Base-by-base conservation (phyloP, 495 filamentous ascomycete species). In the Xanthoparmelia taractica region DNA sequence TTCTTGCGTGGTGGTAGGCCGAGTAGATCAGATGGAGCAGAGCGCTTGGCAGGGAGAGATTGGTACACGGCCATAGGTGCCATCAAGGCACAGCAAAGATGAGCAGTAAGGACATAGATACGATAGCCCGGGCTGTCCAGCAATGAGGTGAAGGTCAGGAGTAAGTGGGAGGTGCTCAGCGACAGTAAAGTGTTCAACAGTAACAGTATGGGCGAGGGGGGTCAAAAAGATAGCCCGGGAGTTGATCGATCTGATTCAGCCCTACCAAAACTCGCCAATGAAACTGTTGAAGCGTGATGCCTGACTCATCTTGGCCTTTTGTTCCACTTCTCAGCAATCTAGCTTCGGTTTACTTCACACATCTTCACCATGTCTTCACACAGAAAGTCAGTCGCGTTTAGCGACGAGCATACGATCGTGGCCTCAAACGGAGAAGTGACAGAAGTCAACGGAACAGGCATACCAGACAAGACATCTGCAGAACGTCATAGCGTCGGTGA, bases 341-440 rank as follows among this genome's bases (percentile, higher is more conserved):
- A n/a, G n/a, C n/a, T n/a, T n/a, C n/a, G n/a, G n/a, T 20, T 63
- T 15, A 18, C 7, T 13, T n/a, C n/a, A 29, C 0, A 47, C 8
- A 23, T 34, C 12, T 3, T 33, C 23, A 58, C 27, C 7, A 63
- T 63, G 61, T 63, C 61, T 58, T 40, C 58, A 74, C 84, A 85
- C 72, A 89, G 92, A 76, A 96, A 96, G 73, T 93, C 89, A 40
- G 92, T 96, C 68, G 87, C 90, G 37, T 96, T 96, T 75, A 90
- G 85, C 70, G 89, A 92, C 75, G 89, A 87, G 65, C 79, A 87
- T 58, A 84, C 88, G 64, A 86, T 95, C 69, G 90, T 95, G 68
- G 87, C 93, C 77, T 83, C 84, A 71, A 88, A 94, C 79, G 92
- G 92, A 62, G 82, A 84, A 74, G 83, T 96, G 63, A 89, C 83